A percentile compares a stretch with the other conserved stretches of the same genome.
Conservation (phyloP, 805 yeast species). For the Cyberlindnera mrakii region DNA sequence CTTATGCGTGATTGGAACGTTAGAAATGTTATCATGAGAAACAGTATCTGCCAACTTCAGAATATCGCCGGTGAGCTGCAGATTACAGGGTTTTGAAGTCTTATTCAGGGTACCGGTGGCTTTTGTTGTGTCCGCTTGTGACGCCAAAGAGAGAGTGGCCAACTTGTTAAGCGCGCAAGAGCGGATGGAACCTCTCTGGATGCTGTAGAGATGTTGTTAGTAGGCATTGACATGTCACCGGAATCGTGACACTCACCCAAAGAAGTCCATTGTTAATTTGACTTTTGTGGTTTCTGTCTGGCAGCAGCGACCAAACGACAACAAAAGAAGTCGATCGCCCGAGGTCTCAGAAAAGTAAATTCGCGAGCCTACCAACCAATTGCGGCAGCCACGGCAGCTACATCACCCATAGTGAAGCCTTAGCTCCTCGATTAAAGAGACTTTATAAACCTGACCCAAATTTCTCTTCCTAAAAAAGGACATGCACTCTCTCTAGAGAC, state of each 20-base stretch:
- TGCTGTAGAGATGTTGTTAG: slow-evolving; percentile 11
- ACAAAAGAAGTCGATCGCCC: too few relatives aligned
- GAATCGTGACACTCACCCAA: slow-evolving; percentile 13
- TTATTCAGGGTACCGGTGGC: neutral
- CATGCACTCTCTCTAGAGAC: slow-evolving; percentile 1
- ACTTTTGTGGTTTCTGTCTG: neutral
- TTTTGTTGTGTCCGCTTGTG: slow-evolving; percentile 7
- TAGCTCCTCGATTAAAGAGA: slow-evolving; percentile 3
- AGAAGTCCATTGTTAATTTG: slow-evolving; percentile 14
- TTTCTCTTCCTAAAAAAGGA: slow-evolving; percentile 1
- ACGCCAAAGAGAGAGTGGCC: slow-evolving; percentile 16
- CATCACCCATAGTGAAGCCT: neutral
- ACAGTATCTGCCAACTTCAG: slow-evolving; percentile 15
- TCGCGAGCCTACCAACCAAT: neutral
- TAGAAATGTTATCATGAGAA: slow-evolving; percentile 12
- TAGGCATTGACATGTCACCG: neutral
- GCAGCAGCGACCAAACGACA: too few relatives aligned
- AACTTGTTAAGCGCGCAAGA: slow-evolving; percentile 22
- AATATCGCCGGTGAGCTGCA: slow-evolving; percentile 14
- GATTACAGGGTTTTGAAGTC: neutral
- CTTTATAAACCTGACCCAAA: slow-evolving; percentile 5
- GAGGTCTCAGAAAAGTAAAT: too few relatives aligned
- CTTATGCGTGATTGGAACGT: slow-evolving; percentile 31
- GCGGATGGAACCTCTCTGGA: slow-evolving; percentile 23
- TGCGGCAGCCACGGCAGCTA: too few relatives aligned